These are phyloP conservation scores for Lithohypha guttulata DNA, from an alignment of 2,329 filamentous ascomycete species.

Conservation along the genomic window DNA sequence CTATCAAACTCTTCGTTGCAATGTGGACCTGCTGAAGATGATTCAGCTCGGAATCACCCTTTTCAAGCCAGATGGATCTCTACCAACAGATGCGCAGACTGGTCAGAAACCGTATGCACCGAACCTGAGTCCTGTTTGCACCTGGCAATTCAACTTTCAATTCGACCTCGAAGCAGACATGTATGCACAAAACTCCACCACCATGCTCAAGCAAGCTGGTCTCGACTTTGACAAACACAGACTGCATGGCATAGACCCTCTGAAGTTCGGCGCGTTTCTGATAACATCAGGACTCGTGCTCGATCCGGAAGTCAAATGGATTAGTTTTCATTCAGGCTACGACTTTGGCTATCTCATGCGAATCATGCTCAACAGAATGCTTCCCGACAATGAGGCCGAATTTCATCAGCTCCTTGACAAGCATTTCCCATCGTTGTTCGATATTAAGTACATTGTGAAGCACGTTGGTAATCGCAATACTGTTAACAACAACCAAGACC, in stretches of 20 bases:
- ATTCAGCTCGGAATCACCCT: conserved; percentile 94
- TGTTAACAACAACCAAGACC: conserved; percentile 52
- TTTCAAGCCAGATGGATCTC: conserved; percentile 82
- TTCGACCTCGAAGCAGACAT: conserved; percentile 93
- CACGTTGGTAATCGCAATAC: conserved; percentile 64
- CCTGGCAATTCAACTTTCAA: conserved; percentile 97
- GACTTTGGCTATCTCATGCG: conserved; percentile 98
- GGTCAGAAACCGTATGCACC: conserved; percentile 41
- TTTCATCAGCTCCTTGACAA: conserved; percentile 83
- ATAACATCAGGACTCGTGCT: conserved; percentile 88
- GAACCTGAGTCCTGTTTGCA: conserved; percentile 27
- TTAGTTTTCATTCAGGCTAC: conserved; percentile 95
- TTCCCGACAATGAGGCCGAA: conserved; percentile 80
- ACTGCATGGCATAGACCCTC: conserved; percentile 79
- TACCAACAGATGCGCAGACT: conserved; percentile 53
- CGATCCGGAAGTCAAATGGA: conserved; percentile 82
- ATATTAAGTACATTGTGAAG: conserved; percentile 96
- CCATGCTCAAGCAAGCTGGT: conserved; percentile 80
- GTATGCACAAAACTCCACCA: conserved; percentile 92
- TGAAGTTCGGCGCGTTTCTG: conserved; percentile 77
- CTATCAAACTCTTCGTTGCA: conserved; percentile 93
- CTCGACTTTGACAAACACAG: conserved; percentile 81
- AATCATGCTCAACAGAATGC: conserved; percentile 61
- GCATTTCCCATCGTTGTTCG: conserved; percentile 87
- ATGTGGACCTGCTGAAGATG: conserved; percentile 93